Evolutionary conservation across 305 asterid genomes (phyloP), one percentile per base, ranked within the genome.

Genomic region (Caryopteris hybrid): DNA sequence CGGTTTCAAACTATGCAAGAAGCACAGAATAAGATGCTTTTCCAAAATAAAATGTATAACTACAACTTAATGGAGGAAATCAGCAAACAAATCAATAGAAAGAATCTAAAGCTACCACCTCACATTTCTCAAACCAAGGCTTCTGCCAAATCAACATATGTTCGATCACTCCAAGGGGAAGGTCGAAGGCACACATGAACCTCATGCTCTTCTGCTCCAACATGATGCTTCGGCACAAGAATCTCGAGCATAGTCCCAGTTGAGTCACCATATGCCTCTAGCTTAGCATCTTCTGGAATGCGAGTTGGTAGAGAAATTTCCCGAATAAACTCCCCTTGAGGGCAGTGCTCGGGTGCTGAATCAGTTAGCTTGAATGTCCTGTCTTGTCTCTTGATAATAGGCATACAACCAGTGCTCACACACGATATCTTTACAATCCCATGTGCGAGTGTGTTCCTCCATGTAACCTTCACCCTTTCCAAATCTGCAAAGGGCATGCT

Each of bases 241-340:
- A 89, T 87, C 89, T 89, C 96, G 0, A 89, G 91, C 71, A 57
- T 73, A 0, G 87, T 87, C 60, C 95, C 95, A 8, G 95, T 71
- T 46, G 83, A 86, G 50, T 87, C 92, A n/a, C 83, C 84, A 74
- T 89, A 85, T 0, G 96, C 96, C 75, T 89, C 96, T n/a, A 87
- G 80, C 18, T 82, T 85, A 18, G 96, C 96, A 74, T 89, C 95
- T 78, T 89, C 95, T 9, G 96, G 96, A 41, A 89, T 89, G n/a
- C 92, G 81, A 17, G 92, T 87, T 5, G 92, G 79, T 13, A 89
- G 95, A 8, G 82, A 84, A 36, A 89, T 85, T 77, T 89, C 96
- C 59, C 96, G 68, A 16, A 87, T 72, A 38, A 89, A 89, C 71
- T 89, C 96, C 39, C 95, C 95, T 0, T 86, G 89, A 22, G 92